Evolutionary conservation across 2,329 filamentous ascomycete genomes (phyloP), one percentile per base, ranked within the genome.

Genomic region (Arthrobotrys sphaeroides): DNA sequence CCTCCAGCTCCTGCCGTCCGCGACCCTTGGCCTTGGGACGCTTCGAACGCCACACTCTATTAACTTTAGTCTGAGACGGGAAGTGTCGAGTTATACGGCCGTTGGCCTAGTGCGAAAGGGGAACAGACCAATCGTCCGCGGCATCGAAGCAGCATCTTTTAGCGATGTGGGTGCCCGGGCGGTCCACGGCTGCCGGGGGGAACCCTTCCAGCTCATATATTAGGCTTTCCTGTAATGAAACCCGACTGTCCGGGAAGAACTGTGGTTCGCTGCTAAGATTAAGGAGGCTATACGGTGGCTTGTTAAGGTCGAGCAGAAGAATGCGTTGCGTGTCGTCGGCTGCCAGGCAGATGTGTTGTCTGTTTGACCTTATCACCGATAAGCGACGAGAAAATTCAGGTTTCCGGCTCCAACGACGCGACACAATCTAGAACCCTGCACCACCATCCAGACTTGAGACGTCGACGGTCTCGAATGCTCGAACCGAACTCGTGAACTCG

Each of bases 281-380:
- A 74, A 68, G 70, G 70, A 74, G 70, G 70, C 62, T 74, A 73
- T 73, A 73, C 10, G n/a, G 59, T 64, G 67, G 67, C 67, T 72
- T 72, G 59, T 64, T 72, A 72, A 57, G 61, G 2, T 20, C 18
- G 24, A 9, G 22, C 33, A 12, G 18, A 24, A 53, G 36, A 26
- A 2, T 47, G 28, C 12, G 38, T 68, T 40, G 49, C 31, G 28
- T 55, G 45, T 43, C 22, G 40, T 43, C 24, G 28, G 24, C 10
- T 53, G 66, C 33, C 53, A 55, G 53, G 65, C 57, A 36, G 38
- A n/a, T 51, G 40, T 64, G 40, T 38, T 36, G 45, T 47, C 64
- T 22, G 31, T 10, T 57, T 62, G 61, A 74, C 67, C 69, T 74
- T 74, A 74, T 74, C 69, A 61, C 42, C 62, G 69, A 74, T 74